A percentile compares a stretch with the other conserved stretches of the same genome.
phyloP scores from a whole-genome alignment of 2,329 filamentous ascomycete genomes.

The Chalaropsis thielavioides region DNA sequence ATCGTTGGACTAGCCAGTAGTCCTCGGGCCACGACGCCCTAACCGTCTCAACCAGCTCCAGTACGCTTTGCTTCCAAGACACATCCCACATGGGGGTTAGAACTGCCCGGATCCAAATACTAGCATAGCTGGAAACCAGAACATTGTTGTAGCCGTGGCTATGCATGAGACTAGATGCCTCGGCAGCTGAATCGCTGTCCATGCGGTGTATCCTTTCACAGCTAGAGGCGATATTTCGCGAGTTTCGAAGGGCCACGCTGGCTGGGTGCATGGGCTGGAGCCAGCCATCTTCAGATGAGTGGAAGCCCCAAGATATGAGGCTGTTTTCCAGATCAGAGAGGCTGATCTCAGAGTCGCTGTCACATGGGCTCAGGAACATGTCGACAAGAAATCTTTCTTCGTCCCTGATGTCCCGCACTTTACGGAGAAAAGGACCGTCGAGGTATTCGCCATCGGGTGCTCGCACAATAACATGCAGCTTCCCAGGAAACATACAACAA shows the following conservation, averaged over 20 bases:
- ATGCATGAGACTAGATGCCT: slow-evolving; percentile 5
- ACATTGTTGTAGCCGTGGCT: slow-evolving; percentile 8
- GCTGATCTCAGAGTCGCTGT: slow-evolving; percentile 51
- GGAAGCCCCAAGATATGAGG: slow-evolving; percentile 37
- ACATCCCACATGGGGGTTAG: slow-evolving; percentile 9
- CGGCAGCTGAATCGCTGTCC: not conserved
- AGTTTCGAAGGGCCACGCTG: slow-evolving; percentile 59
- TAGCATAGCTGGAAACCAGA: slow-evolving; percentile 8
- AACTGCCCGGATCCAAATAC: slow-evolving; percentile 10
- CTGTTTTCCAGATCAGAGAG: slow-evolving; percentile 42
- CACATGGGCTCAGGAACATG: slow-evolving; percentile 79
- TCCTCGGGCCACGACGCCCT: slow-evolving; percentile 10
- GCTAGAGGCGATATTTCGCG: slow-evolving; percentile 23
- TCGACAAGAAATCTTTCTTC: slow-evolving; percentile 18
- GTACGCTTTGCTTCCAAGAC: not conserved
- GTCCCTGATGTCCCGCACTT: slow-evolving; percentile 21
- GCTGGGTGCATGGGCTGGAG: slow-evolving; percentile 49
- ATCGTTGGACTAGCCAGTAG: slow-evolving; percentile 17
- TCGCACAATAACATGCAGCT: slow-evolving; percentile 68
- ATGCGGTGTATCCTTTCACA: slow-evolving; percentile 16
- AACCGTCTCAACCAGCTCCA: slow-evolving; percentile 2
- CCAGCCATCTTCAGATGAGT: slow-evolving; percentile 34
- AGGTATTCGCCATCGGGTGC: slow-evolving; percentile 46
- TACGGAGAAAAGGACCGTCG: slow-evolving; percentile 29
- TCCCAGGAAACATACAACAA: slow-evolving; percentile 68